Evolutionary conservation across 352 stramenopile genomes (phyloP), one percentile per base, ranked within the genome.

Genomic region (Phytophthora agathidicida): DNA sequence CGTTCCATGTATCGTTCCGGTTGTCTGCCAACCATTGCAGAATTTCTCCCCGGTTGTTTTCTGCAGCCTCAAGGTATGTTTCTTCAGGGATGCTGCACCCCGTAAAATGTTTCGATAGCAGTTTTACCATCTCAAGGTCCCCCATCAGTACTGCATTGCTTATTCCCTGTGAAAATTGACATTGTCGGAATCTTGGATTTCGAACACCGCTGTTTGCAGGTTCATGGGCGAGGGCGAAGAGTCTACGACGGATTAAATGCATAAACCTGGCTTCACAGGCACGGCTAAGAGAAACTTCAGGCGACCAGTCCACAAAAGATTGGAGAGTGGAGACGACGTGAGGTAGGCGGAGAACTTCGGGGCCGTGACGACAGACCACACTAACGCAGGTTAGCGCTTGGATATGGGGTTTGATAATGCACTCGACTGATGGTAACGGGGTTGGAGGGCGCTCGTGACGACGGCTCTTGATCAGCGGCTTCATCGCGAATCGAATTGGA

Each of bases 91-190:
- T 13, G 39, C 7, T 42, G 22, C 47, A 65, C 2, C 39, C 56
- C 3, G 13, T 28, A n/a, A 60, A 65, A 30, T 16, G 31, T 14
- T 13, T 49, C 10, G 38, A 53, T 1, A 65, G 13, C 5, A 65
- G 28, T 20, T 60, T 1, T 3, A 60, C 33, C 26, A 65, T 10
- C 10, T 42, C 24, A 8, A 60, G 26, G 43, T 65, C 54, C 27
- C 39, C 24, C 1, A 17, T 8, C 8, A 19, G 14, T 8, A 60
- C 26, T 1, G 47, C 47, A 5, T 23, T 36, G 1, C 38, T 14
- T 26, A 65, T 43, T 8, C 47, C 46, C 43, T 47, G 3, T 11
- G 46, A 26, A 20, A 65, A 65, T 26, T 65, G 56, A 38, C 38
- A 65, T 16, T 65, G 47, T 22, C 57, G 57, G 11, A 58, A 17